Evolutionary conservation across 1,284 basidiomycete species (phyloP).

Genomic region (Stereum hirsutum): DNA sequence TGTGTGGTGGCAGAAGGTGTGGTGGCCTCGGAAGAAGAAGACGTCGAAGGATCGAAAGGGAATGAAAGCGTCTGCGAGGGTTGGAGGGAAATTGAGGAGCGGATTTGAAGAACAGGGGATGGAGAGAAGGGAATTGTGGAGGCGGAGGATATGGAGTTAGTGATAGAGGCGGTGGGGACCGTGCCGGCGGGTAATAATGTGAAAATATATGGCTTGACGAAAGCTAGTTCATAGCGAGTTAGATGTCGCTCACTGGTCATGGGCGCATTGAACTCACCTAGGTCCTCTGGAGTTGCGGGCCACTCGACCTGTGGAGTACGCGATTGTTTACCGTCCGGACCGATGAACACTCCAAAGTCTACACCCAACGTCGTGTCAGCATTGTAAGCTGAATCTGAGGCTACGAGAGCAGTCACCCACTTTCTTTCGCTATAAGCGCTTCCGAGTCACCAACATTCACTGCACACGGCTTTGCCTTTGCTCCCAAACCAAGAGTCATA

Average conservation of each 20-base stretch:
- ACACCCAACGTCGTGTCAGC: conserved; percentile 3
- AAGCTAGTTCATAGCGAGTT: conserved; percentile 41
- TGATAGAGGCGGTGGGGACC: conserved; percentile 27
- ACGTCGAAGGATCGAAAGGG: conserved; percentile 36
- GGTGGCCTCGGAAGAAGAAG: conserved; percentile 18
- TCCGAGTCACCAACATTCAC: conserved; percentile 59
- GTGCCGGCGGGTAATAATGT: conserved; percentile 67
- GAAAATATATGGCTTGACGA: conserved; percentile 80
- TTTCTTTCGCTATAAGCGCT: conserved; percentile 72
- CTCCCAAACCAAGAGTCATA: conserved; percentile 76
- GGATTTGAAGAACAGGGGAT: conserved; percentile 66
- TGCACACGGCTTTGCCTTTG: conserved; percentile 61
- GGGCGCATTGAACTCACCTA: conserved; percentile 33
- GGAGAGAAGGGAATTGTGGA: conserved; percentile 28
- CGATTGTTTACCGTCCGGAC: conserved; percentile 57
- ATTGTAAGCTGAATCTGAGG: neutral
- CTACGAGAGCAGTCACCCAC: conserved; percentile 34
- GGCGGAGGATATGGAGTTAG: conserved; percentile 6
- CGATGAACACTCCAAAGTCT: conserved; percentile 74
- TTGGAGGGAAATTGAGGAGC: conserved; percentile 65
- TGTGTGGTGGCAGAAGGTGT: conserved; percentile 27
- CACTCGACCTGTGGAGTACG: conserved; percentile 60
- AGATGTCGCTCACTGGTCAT: too few species aligned
- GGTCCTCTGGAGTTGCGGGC: conserved; percentile 77
- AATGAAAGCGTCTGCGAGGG: conserved; percentile 59